phyloP scores from a whole-genome alignment of 2,329 filamentous ascomycete species.

The Sarocladium oryzae region DNA sequence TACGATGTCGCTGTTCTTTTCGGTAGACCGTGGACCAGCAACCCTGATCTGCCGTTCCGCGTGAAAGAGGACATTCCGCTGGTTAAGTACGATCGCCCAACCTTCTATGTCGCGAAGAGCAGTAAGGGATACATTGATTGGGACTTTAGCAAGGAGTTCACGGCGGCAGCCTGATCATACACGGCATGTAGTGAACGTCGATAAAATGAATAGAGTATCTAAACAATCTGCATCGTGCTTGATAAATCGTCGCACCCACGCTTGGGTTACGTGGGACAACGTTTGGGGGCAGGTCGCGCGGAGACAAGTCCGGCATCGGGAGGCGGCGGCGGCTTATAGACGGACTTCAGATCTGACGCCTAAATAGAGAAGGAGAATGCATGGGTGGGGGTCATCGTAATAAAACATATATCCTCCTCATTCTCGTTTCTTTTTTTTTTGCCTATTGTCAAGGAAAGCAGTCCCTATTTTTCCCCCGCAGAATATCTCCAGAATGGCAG shows the following conservation, averaged over 20 bases:
- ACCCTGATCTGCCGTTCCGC: constrained; percentile 24
- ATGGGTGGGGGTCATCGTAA: not conserved
- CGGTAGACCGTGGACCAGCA: constrained; percentile 24
- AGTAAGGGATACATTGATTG: constrained; percentile 1
- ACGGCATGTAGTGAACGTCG: too few species aligned
- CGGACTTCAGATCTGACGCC: not conserved
- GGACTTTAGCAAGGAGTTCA: constrained; percentile 17
- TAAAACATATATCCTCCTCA: too few species aligned
- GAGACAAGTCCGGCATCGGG: not conserved
- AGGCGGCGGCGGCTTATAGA: not conserved
- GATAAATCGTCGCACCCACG: too few species aligned
- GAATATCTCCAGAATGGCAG: not conserved
- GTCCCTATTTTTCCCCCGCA: too few species aligned
- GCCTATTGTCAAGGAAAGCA: too few species aligned
- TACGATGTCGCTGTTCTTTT: constrained; percentile 17
- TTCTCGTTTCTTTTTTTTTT: too few species aligned
- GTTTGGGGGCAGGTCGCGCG: too few species aligned
- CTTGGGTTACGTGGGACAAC: too few species aligned
- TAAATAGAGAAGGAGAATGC: too few species aligned
- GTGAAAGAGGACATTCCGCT: constrained; percentile 20
- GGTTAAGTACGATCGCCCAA: constrained; percentile 20
- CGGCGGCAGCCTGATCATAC: too few species aligned
- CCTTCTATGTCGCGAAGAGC: constrained; percentile 22
- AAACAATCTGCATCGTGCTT: too few species aligned
- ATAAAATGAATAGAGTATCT: too few species aligned